Evolutionary conservation across 78 protist genomes (phyloP), one percentile per base, ranked within the genome.

Genomic region (Planoprotostelium fungivorum): DNA sequence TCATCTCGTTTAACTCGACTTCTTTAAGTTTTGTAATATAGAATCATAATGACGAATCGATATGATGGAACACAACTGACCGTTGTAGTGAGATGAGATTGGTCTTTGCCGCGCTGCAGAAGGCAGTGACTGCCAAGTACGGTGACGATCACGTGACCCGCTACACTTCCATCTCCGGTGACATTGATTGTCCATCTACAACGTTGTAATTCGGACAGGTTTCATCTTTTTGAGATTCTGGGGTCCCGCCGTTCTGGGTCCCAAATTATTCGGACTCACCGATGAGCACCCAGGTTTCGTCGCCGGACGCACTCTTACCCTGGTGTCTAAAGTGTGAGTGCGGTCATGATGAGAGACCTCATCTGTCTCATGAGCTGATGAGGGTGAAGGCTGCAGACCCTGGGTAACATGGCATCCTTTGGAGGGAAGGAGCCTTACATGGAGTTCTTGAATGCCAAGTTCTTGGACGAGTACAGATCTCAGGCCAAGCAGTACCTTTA

Each of bases 231-330:
- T 96, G 36, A 89, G 97, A 34, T 95, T 96, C 92, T 90, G 94
- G 37, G 93, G 96, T 83, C 97, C 97, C 28, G 96, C 97, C 9
- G 91, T 96, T 38, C 88, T 96, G 84, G 93, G 91, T 36, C 97
- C 97, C 23, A 94, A 95, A 84, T 90, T 93, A 0, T 96, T 96
- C 89, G 95, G 93, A 34, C 31, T 96, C 87, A 90, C 94, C 93
- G 91, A 90, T 28, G 96, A 94, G 51, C 94, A 89, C 83, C 93
- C 94, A 1, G 92, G 88, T 1, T 83, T 90, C 29, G 38, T 85
- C 28, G 84, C 90, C 0, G 89, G 94, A 28, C 93, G 98, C 85
- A 89, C 94, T 0, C 92, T 96, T 29, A 94, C 94, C 36, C 94
- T 96, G 89, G 91, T 94, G 34, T 96, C 98, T 29, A 96, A 96